Evolutionary conservation across 345 rosid genomes (phyloP), one percentile per base, ranked within the genome.

Genomic region (Hypericum perforatum): DNA sequence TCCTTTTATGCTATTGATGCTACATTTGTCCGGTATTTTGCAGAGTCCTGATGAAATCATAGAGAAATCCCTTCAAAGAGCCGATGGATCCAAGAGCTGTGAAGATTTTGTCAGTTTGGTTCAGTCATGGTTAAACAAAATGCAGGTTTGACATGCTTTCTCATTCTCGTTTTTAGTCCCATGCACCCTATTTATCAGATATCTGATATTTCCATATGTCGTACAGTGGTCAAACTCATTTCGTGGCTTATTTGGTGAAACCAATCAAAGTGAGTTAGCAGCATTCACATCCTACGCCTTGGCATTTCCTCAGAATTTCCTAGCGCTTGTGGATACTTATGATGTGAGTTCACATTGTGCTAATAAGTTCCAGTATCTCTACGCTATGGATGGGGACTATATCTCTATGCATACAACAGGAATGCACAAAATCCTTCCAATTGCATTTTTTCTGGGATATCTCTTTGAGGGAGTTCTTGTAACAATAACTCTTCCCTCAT

Each of bases 231-330:
- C 88, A 46, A 71, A 74, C n/a, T 55, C 84, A 16, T 66, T 78
- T 8, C 45, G 58, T 54, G 82, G 80, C 39, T 56, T 53, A 52
- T 81, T 85, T 58, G 82, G 88, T 15, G 91, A 88, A 78, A 92
- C 97, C 49, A 92, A 92, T 70, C 79, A 80, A 69, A 88, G 97
- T 32, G 98, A 92, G 74, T 85, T 92, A 29, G 89, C 98, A 45
- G 94, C 97, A 5, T 92, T 88, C 69, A 80, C 78, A 40, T 85
- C 95, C 37, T 92, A 92, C 53, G 98, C 98, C 14, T 63, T 88
- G 74, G 95, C 98, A 9, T 92, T 92, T 71, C 98, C 98, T 14
- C 74, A 61, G 5, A 64, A 70, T 74, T 82, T 92, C 71, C 77
- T 85, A 11, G 95, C 97, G 56, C 95, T 92, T 59, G 91, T 92